Evolutionary conservation across 1,284 basidiomycete species (phyloP).

Genomic region (Rhodotorula sp.): DNA sequence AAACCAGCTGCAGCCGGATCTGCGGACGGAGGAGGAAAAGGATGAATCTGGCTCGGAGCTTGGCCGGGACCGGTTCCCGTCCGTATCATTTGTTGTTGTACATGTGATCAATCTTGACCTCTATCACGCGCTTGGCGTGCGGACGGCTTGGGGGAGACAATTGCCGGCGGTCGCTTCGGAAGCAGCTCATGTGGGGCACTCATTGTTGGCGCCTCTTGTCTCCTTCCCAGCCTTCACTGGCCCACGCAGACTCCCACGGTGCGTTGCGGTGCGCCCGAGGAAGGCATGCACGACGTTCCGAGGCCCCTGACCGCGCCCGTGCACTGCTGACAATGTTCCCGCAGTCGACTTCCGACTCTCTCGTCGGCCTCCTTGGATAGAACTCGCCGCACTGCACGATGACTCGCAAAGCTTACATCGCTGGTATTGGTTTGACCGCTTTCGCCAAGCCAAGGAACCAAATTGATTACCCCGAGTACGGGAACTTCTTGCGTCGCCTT

Average conservation of each 20-base stretch:
- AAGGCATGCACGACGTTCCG: too few species aligned
- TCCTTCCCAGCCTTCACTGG: background rate
- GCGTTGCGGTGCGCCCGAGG: background rate
- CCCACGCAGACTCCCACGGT: background rate
- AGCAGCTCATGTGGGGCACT: background rate
- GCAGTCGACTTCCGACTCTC: too few species aligned
- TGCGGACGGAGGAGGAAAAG: too few species aligned
- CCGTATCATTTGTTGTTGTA: too few species aligned
- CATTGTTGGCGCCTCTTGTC: background rate
- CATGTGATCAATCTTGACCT: background rate
- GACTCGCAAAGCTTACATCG: conserved; percentile 49
- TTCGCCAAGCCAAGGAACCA: conserved; percentile 72
- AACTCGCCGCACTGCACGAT: background rate
- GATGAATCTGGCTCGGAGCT: background rate
- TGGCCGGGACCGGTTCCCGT: too few species aligned
- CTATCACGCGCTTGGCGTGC: background rate
- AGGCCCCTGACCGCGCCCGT: too few species aligned
- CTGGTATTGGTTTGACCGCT: conserved; percentile 74
- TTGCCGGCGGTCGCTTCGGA: background rate
- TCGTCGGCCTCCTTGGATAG: too few species aligned
- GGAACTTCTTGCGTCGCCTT: too few species aligned
- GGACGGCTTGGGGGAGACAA: background rate
- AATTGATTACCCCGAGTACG: conserved; percentile 40
- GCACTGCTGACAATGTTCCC: too few species aligned
- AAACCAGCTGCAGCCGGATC: too few species aligned